Conservation (phyloP, 768 basidiomycete species). For the Termitomyces heimii region DNA sequence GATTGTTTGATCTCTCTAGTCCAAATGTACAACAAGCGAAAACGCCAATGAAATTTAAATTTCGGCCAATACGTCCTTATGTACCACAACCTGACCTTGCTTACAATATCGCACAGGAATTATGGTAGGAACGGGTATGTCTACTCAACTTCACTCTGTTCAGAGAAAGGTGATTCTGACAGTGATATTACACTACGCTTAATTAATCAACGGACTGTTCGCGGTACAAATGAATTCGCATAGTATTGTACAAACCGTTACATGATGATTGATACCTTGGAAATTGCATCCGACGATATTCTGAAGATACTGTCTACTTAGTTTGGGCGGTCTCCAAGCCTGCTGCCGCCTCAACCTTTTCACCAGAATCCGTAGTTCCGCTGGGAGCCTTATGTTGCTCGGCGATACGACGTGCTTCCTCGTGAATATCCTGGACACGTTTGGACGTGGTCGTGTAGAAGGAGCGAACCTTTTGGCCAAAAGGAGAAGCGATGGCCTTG, state of each 20-base stretch:
- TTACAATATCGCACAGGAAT: no score
- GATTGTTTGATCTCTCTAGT: no score
- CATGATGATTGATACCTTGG: no score
- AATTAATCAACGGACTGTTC: neutral
- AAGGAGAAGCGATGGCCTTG: constrained; percentile 66
- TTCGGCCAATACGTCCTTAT: no score
- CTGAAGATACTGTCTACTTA: neutral
- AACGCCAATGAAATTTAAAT: no score
- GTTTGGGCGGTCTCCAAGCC: neutral
- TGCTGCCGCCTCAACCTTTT: neutral
- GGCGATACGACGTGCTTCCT: constrained; percentile 84
- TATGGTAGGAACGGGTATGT: no score
- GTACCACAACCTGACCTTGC: no score
- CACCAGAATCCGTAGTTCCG: neutral
- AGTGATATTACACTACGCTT: no score
- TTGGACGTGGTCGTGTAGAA: constrained; percentile 91
- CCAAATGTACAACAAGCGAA: no score
- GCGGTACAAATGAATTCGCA: neutral
- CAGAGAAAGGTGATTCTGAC: no score
- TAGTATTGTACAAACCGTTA: neutral
- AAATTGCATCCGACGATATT: neutral
- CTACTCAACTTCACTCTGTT: no score
- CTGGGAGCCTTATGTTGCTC: constrained; percentile 42
- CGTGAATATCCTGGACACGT: constrained; percentile 87
- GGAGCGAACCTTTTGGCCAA: constrained; percentile 66